Conservation (phyloP, 2,329 filamentous ascomycete genomes). For the Trichoderma citrinoviride region DNA sequence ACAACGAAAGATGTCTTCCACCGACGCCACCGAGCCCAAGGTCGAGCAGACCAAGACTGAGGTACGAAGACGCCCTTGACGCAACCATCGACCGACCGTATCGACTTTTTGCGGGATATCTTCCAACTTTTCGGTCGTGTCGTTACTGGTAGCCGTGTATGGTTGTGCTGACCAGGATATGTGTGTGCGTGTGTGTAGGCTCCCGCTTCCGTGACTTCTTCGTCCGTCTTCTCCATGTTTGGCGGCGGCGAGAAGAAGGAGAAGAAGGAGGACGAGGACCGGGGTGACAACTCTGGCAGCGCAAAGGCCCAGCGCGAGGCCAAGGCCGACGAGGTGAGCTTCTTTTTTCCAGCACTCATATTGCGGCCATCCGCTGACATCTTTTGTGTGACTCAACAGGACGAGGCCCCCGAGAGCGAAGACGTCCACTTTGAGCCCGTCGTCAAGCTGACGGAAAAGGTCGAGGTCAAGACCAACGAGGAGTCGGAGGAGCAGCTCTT, state of each 20-base stretch:
- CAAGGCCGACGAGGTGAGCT: slow-evolving; percentile 57
- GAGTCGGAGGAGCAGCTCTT: slow-evolving; percentile 96
- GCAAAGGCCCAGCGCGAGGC: slow-evolving; percentile 70
- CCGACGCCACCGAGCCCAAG: slow-evolving; percentile 55
- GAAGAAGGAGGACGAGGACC: slow-evolving; percentile 81
- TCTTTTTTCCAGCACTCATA: too few species aligned
- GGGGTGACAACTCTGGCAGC: slow-evolving; percentile 83
- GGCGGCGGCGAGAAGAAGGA: slow-evolving; percentile 96
- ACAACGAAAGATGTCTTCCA: slow-evolving; percentile 45
- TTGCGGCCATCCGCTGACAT: too few species aligned
- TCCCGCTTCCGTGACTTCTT: slow-evolving; percentile 48
- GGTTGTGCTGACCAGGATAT: slow-evolving; percentile 7
- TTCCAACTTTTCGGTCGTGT: background rate
- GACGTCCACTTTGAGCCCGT: slow-evolving; percentile 98
- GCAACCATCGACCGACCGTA: background rate
- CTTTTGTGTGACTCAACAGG: slow-evolving; percentile 40
- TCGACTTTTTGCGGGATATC: background rate
- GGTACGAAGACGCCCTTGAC: slow-evolving; percentile 2
- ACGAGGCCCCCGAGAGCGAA: slow-evolving; percentile 80
- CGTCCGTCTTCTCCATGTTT: slow-evolving; percentile 95
- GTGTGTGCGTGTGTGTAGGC: slow-evolving; percentile 11
- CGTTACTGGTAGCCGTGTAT: background rate
- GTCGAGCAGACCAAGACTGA: slow-evolving; percentile 43
- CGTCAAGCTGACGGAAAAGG: slow-evolving; percentile 91
- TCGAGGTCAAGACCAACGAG: slow-evolving; percentile 97